A percentile compares a stretch with the other conserved stretches of the same genome.
Evolutionary conservation across 78 protist genomes (phyloP).

Genomic region (Kipferlia bialata): DNA sequence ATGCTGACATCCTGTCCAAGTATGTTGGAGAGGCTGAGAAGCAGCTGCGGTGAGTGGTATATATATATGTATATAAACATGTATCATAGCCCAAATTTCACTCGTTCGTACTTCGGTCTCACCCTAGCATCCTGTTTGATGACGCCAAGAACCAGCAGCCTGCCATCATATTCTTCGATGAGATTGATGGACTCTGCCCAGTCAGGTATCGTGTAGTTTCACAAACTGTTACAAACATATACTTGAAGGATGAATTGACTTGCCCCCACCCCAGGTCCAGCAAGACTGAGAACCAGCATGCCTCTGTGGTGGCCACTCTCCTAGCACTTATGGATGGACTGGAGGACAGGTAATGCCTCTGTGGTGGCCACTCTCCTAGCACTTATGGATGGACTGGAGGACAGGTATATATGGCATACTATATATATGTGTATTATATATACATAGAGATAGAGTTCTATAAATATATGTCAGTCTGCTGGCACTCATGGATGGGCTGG

Average conservation of each 20-base stretch:
- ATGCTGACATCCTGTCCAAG: slow-evolving; percentile 61
- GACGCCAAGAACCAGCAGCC: slow-evolving; percentile 66
- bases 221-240: slow-evolving; percentile 42
- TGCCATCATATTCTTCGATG: slow-evolving; percentile 80
- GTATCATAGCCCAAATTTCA: too few relatives aligned
- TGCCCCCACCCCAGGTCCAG: too few relatives aligned
- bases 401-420: too few relatives aligned
- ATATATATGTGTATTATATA: too few relatives aligned
- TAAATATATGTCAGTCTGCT: background rate
- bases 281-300: slow-evolving; percentile 65
- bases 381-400: slow-evolving; percentile 81
- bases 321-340: slow-evolving; percentile 86
- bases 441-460: too few relatives aligned
- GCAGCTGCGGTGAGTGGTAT: slow-evolving; percentile 69
- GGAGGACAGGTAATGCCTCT: slow-evolving; percentile 42
- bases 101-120: too few relatives aligned
- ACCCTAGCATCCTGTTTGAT: slow-evolving; percentile 26
- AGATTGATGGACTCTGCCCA: slow-evolving; percentile 62
- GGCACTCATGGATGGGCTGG: background rate
- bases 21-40: slow-evolving; percentile 88
- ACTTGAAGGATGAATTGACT: too few relatives aligned
- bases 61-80: too few relatives aligned
- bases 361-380: slow-evolving; percentile 72
- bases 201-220: slow-evolving; percentile 1
- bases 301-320: slow-evolving; percentile 63